These are phyloP conservation scores for Ophiostoma pallidulum DNA, from an alignment of 2,329 filamentous ascomycete genomes.

Conservation along the genomic window DNA sequence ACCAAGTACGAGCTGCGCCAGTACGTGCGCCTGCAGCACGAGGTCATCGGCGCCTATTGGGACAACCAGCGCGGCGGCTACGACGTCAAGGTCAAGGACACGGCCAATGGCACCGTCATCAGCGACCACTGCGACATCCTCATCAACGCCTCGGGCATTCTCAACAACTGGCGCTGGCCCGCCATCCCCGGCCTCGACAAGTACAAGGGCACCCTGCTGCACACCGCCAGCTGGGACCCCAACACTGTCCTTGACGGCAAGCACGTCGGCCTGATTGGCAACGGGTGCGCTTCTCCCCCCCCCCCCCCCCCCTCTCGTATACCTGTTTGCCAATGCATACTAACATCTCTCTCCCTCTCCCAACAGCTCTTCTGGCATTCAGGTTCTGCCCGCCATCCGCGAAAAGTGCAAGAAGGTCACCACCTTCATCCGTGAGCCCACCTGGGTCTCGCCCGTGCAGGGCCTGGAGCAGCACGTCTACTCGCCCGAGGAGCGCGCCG, in stretches of 20 bases:
- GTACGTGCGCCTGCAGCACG: constrained; percentile 34
- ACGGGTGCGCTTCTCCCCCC: constrained; percentile 22
- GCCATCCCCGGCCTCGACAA: constrained; percentile 26
- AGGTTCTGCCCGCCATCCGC: constrained; percentile 22
- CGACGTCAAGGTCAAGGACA: constrained; percentile 25
- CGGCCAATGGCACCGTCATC: constrained; percentile 17
- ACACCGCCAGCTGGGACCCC: constrained; percentile 22
- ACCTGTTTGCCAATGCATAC: no score
- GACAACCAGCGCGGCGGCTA: constrained; percentile 31
- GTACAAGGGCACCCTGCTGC: constrained; percentile 23
- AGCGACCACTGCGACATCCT: constrained; percentile 16
- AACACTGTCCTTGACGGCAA: constrained; percentile 18
- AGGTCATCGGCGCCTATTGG: constrained; percentile 35
- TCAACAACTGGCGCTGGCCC: constrained; percentile 22
- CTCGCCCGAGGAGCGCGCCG: constrained; percentile 11
- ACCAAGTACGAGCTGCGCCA: constrained; percentile 27
- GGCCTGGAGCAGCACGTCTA: constrained; percentile 15
- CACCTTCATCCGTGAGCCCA: constrained; percentile 16
- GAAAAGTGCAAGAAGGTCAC: constrained; percentile 14
- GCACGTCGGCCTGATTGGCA: constrained; percentile 24
- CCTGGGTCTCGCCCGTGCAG: constrained; percentile 16
- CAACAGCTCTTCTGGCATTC: constrained; percentile 23
- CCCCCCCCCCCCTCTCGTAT: no score
- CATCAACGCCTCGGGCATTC: constrained; percentile 18
- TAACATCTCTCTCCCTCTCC: no score